Percentiles rank a stretch among this genome's conserved stretches.
phyloP scores from a whole-genome alignment of 1,284 basidiomycete species.

The Malassezia nana region DNA sequence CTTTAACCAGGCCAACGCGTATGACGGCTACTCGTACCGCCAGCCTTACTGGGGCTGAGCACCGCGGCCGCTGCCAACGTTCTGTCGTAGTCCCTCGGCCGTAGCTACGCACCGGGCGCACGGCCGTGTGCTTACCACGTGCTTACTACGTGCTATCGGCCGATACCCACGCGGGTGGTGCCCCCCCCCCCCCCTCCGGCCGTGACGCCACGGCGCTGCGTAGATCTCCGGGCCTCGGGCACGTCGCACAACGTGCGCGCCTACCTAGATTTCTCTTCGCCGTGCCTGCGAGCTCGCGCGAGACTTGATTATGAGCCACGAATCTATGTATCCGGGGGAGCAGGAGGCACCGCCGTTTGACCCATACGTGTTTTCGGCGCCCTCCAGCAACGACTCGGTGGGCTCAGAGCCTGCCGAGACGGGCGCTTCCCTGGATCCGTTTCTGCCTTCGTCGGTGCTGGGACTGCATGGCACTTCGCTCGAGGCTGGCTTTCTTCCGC shows the following conservation, averaged over 20 bases:
- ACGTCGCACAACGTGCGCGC: no score
- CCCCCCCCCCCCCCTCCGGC: no score
- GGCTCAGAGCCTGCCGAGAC: not conserved
- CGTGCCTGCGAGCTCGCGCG: no score
- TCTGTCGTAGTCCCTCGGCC: not conserved
- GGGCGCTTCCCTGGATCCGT: not conserved
- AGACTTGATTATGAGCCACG: not conserved
- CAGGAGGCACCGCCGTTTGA: not conserved
- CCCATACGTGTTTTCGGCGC: not conserved
- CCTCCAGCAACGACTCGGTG: not conserved
- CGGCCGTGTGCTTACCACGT: no score
- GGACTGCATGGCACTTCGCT: not conserved
- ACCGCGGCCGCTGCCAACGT: not conserved
- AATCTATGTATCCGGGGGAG: not conserved
- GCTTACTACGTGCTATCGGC: not conserved
- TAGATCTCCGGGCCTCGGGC: no score
- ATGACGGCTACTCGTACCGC: constrained; percentile 39
- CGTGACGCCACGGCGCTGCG: no score
- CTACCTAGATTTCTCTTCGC: no score
- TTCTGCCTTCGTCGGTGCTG: constrained; percentile 4
- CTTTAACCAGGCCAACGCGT: constrained; percentile 37
- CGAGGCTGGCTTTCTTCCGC: not conserved
- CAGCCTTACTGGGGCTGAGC: constrained; percentile 39
- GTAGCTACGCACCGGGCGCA: not conserved
- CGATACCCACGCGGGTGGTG: no score